Percentiles rank a stretch among this genome's conserved stretches.
phyloP scores from a whole-genome alignment of 2,329 filamentous ascomycete genomes.

The Epichloe amarillans region DNA sequence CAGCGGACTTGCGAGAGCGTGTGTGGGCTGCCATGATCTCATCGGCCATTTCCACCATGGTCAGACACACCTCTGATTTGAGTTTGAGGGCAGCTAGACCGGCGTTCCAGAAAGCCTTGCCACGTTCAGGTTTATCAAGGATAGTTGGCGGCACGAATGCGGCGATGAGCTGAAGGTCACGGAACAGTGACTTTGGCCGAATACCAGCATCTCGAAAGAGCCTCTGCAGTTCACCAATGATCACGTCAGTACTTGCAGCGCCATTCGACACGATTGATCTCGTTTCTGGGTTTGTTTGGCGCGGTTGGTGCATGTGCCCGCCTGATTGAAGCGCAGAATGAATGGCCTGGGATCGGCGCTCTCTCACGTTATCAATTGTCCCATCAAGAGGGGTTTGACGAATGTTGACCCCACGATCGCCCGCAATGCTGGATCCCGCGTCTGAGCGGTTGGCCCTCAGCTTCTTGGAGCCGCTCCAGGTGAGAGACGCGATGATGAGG shows the following conservation, averaged over 20 bases:
- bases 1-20: conserved; percentile 39
- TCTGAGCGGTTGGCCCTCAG: conserved; percentile 24
- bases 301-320: conserved; percentile 20
- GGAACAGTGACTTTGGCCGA: conserved; percentile 68
- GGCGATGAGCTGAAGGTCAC: conserved; percentile 64
- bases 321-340: conserved; percentile 17
- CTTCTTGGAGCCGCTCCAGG: conserved; percentile 21
- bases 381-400: conserved; percentile 44
- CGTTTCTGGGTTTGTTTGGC: conserved; percentile 33
- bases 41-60: conserved; percentile 53
- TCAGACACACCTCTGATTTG: conserved; percentile 76
- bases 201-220: conserved; percentile 55
- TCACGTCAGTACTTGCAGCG: conserved; percentile 45
- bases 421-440: conserved; percentile 20
- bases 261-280: conserved; percentile 35
- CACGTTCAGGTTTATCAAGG: conserved; percentile 48
- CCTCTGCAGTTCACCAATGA: conserved; percentile 52
- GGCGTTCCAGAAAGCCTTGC: conserved; percentile 81
- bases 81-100: conserved; percentile 77
- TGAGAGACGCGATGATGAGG: conserved; percentile 62
- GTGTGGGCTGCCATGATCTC: conserved; percentile 48
- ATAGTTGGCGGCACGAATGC: conserved; percentile 48
- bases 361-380: conserved; percentile 56
- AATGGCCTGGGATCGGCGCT: conserved; percentile 45
- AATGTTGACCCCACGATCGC: conserved; percentile 19